Base-by-base conservation (phyloP, 2,329 filamentous ascomycete genomes). In the Epicoccum sorghinum region DNA sequence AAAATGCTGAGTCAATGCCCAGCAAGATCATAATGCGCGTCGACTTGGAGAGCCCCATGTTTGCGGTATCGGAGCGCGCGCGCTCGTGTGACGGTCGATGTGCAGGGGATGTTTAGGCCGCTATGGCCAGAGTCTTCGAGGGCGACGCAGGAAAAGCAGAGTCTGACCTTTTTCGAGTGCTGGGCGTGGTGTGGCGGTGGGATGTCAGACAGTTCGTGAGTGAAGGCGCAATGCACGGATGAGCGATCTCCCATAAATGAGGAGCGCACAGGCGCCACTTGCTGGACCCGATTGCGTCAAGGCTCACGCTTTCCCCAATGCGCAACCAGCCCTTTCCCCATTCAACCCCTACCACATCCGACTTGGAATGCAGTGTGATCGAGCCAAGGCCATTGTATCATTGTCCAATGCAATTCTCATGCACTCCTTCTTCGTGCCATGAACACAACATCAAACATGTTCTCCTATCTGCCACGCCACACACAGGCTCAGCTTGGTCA, bases 21-120 rank as follows among this genome's bases (percentile, higher is more conserved):
- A 99, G 86, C 83, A 99, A 90, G 75, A 97, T 89, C 77, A 90
- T 85, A 74, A 99, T 98, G 75, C 93, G 88, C 67, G 89, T 91
- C 64, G 89, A 90, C 78, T 99, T 99, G 71, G 93, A 96, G 83
- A 93, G 89, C 61, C 84, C 89, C 91, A 96, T 96, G 62, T 55
- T 54, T 53, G 64, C 65, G 57, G 48, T 60, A 45, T 56, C 52
- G 60, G 59, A 55, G 54, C 48, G 57, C 58, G 52, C 39, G 27
- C 41, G 41, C 42, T 46, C 41, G 36, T 46, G 32, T 38, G 41
- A 35, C 37, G 4, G 32, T 40, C 13, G 22, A 27, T 27, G 22
- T 46, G 52, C 30, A 36, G 35, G 39, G 18, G 18, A 7, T 39
- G 8, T 14, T 14, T 23, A 39, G 52, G 41, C 52, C 46, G 36